phyloP scores from a whole-genome alignment of 2,329 filamentous ascomycete species.

The Esteya vermicola region DNA sequence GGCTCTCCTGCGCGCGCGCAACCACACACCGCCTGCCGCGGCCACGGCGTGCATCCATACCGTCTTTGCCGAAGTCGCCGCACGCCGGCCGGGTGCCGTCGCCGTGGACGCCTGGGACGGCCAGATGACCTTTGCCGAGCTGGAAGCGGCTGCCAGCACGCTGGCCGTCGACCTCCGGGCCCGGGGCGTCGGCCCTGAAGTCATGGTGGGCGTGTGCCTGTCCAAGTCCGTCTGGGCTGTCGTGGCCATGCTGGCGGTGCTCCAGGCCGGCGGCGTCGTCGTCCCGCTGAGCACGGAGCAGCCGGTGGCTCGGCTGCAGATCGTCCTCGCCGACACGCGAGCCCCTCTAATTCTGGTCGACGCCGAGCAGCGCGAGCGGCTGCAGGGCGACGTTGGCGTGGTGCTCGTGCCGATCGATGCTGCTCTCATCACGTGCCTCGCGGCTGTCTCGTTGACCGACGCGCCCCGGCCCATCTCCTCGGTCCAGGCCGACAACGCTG shows the following conservation, averaged over 20 bases:
- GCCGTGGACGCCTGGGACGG: slow-evolving; percentile 18
- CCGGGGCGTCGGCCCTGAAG: slow-evolving; percentile 32
- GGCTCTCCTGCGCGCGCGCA: neutral
- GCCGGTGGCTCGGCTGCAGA: slow-evolving; percentile 13
- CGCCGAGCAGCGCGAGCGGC: neutral
- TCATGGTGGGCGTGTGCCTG: slow-evolving; percentile 51
- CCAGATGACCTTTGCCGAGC: slow-evolving; percentile 15
- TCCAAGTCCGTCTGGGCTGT: slow-evolving; percentile 58
- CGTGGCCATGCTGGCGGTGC: slow-evolving; percentile 52
- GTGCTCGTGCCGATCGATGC: no score
- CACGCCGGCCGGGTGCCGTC: slow-evolving; percentile 12
- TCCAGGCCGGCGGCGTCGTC: slow-evolving; percentile 36
- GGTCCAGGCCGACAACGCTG: slow-evolving; percentile 22
- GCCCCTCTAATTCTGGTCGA: neutral
- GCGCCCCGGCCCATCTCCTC: slow-evolving; percentile 3
- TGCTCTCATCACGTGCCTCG: no score
- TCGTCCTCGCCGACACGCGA: neutral
- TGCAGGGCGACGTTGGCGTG: neutral
- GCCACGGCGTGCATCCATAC: no score
- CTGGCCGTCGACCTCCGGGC: neutral
- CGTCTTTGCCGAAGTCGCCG: slow-evolving; percentile 2
- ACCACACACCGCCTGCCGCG: neutral
- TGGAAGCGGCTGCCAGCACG: slow-evolving; percentile 22
- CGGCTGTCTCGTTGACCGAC: no score
- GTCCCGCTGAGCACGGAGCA: slow-evolving; percentile 34